Evolutionary conservation across 345 rosid species (phyloP).

Genomic region (Populus ilicifolia): DNA sequence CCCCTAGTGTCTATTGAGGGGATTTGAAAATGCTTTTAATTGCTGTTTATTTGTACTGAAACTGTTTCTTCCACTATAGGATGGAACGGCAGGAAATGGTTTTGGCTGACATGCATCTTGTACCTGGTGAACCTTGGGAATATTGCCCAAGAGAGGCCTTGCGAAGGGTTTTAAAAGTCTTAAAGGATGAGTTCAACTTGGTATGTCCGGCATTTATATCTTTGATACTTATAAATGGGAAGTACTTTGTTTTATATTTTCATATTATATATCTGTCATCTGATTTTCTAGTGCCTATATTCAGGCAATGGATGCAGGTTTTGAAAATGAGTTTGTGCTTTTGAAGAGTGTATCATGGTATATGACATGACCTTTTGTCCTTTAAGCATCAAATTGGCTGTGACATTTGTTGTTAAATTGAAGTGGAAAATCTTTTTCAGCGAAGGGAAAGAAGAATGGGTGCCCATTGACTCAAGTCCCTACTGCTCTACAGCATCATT

Average conservation of each 20-base stretch:
- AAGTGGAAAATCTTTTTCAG: constrained; percentile 31
- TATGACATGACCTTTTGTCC: constrained; percentile 11
- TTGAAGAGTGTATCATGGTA: constrained; percentile 65
- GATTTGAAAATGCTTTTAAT: not conserved
- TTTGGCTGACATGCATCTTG: constrained; percentile 82
- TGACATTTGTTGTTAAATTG: not conserved
- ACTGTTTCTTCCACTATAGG: constrained; percentile 42
- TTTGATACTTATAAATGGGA: not conserved
- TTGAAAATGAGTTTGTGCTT: constrained; percentile 86
- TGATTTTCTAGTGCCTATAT: constrained; percentile 6
- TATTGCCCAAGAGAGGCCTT: constrained; percentile 93
- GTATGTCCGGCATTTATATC: constrained; percentile 31
- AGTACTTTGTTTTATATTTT: not conserved
- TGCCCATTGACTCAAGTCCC: constrained; percentile 64
- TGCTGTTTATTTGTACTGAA: not conserved
- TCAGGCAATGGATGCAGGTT: constrained; percentile 95
- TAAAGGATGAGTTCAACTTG: constrained; percentile 82
- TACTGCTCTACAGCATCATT: constrained; percentile 78
- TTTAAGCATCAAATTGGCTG: not conserved
- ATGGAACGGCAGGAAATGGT: constrained; percentile 74
- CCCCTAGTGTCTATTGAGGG: not conserved
- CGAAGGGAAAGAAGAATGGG: constrained; percentile 81
- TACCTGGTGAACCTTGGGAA: constrained; percentile 88
- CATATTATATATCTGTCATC: not conserved
- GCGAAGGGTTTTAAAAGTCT: constrained; percentile 56